Base-by-base conservation (phyloP, 169 alveolate species). In the Plasmodium billcollinsi region DNA sequence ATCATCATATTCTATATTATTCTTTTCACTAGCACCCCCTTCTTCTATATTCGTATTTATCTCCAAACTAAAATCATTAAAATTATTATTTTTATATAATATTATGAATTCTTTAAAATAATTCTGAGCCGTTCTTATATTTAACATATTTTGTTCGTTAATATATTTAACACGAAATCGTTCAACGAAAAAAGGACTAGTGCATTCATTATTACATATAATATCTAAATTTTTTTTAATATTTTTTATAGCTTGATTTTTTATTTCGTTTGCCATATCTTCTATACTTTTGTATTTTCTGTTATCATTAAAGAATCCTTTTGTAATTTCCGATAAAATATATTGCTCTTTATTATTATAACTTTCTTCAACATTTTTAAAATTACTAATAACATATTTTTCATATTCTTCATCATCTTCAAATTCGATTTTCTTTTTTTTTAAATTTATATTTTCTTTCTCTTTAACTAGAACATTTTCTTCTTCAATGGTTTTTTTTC, bases 361-460 rank as follows among this genome's bases (percentile, higher is more conserved):
- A 47, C 52, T 26, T 14, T 62, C 59, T 0, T 52, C 62, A 52
- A 1, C 21, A 47, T 83, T 83, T 73, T 83, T 83, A 73, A 83
- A 83, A 47, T 54, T n/a, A 69, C 43, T 62, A 62, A 83, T 2
- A 7, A 83, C 65, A 49, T 70, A 83, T 61, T 69, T 83, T 67
- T 83, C 91, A 83, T 9, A 83, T 39, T 83, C 91, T 18, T 83
- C 91, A 47, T 83, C 91, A 83, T 70, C 70, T 33, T 83, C 91
- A 83, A 83, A 83, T 18, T 83, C 91, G 3, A 83, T 61, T 18
- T 50, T 49, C 33, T 58, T 70, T 78, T 78, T 78, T 29, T 52
- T 83, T 24, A 49, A 39, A 15, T 56, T 69, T 2, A 61, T 49
- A 0, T 47, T 15, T 39, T 52, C 83, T 39, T 78, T 43, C 5